Evolutionary conservation across 2,329 filamentous ascomycete genomes (phyloP).

Genomic region (Metarhizium robertsii): DNA sequence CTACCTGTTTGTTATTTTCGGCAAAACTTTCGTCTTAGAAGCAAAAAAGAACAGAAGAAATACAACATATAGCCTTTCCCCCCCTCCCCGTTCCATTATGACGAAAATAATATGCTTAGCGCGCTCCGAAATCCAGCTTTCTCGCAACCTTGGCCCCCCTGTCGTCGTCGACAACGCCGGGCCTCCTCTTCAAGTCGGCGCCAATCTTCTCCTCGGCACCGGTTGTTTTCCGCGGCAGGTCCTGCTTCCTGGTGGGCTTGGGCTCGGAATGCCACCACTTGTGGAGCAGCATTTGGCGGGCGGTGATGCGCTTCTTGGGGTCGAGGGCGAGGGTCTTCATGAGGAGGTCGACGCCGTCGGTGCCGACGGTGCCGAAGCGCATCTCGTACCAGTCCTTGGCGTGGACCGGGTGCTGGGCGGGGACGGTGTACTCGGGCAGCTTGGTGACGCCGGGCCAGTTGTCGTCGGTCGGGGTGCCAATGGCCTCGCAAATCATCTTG

Average conservation of each 20-base stretch:
- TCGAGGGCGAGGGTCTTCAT: constrained; percentile 79
- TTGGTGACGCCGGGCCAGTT: constrained; percentile 89
- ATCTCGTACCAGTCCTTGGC: constrained; percentile 63
- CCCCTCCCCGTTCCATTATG: no score
- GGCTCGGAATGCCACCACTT: constrained; percentile 81
- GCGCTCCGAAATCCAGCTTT: constrained; percentile 66
- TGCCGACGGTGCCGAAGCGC: constrained; percentile 71
- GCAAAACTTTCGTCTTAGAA: no score
- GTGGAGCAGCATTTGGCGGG: constrained; percentile 69
- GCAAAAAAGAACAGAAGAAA: no score
- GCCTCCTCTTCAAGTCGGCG: constrained; percentile 67
- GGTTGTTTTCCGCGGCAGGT: constrained; percentile 61
- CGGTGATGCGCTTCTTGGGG: constrained; percentile 74
- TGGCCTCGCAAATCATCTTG: constrained; percentile 68
- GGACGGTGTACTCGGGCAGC: constrained; percentile 70
- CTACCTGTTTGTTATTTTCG: background rate
- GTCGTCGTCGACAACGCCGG: constrained; percentile 58
- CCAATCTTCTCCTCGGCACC: constrained; percentile 65
- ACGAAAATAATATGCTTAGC: constrained; percentile 8
- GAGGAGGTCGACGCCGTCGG: constrained; percentile 77
- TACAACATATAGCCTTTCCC: no score
- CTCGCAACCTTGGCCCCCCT: constrained; percentile 69
- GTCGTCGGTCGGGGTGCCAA: constrained; percentile 87
- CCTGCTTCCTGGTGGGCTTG: constrained; percentile 69
- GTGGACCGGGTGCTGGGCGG: constrained; percentile 52